phyloP scores from a whole-genome alignment of 1,139 yeast genomes.

The Debaryomyces fabryi region DNA sequence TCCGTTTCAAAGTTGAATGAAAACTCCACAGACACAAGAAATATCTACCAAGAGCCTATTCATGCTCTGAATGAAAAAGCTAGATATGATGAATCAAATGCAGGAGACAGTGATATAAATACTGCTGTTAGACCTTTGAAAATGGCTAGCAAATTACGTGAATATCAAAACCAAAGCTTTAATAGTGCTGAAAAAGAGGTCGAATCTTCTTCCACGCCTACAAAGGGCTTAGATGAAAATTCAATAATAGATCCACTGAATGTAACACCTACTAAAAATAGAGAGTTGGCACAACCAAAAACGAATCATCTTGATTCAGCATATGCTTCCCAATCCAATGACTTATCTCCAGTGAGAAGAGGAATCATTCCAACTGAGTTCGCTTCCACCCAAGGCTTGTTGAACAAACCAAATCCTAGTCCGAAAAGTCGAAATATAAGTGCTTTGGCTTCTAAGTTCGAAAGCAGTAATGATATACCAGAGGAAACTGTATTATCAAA shows the following conservation, averaged over 20 bases:
- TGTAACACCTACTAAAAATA: not conserved
- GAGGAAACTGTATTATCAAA: not conserved
- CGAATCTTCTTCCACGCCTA: not conserved
- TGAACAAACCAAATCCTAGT: conserved; percentile 1
- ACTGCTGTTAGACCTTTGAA: conserved; percentile 55
- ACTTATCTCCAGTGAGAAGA: conserved; percentile 3
- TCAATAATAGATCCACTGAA: not conserved
- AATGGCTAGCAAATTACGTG: conserved; percentile 52
- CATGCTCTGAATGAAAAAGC: conserved; percentile 10
- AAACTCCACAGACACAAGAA: conserved; percentile 19
- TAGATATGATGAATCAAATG: conserved; percentile 9
- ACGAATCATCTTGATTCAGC: not conserved
- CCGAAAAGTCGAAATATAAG: conserved; percentile 19
- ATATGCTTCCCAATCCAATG: not conserved
- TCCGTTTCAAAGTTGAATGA: conserved; percentile 53
- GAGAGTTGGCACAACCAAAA: not conserved
- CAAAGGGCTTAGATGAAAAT: not conserved
- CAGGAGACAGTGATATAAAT: conserved; percentile 33
- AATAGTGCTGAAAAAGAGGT: not conserved
- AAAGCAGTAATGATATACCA: conserved; percentile 13
- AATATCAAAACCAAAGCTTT: conserved; percentile 13
- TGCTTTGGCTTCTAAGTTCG: conserved; percentile 23
- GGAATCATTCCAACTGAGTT: conserved; percentile 1
- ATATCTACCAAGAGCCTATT: conserved; percentile 9
- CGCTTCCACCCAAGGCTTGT: not conserved